Evolutionary conservation across 345 rosid genomes (phyloP).

Genomic region (Noccaea bulbosa): DNA sequence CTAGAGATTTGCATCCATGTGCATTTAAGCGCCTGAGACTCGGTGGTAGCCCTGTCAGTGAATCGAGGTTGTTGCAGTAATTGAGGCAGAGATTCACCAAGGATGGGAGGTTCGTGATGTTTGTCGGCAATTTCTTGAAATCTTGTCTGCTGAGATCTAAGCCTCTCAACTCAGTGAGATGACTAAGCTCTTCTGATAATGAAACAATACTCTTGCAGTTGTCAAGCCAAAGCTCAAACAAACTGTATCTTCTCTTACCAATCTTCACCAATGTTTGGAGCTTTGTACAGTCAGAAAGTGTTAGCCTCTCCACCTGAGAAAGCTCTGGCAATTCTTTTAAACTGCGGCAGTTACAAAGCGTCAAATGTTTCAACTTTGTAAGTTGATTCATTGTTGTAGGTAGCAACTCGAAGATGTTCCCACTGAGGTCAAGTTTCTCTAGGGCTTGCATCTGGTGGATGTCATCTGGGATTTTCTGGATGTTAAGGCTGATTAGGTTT

Average conservation of each 20-base stretch:
- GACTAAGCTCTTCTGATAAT: slow-evolving; percentile 2
- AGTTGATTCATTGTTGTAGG: slow-evolving; percentile 2
- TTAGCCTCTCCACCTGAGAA: background rate
- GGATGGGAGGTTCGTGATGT: background rate
- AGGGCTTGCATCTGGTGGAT: background rate
- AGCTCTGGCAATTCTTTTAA: background rate
- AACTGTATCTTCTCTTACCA: background rate
- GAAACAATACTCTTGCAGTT: background rate
- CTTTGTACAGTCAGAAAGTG: slow-evolving; percentile 8
- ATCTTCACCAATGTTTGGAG: slow-evolving; percentile 2
- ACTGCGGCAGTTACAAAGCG: background rate
- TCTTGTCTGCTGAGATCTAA: slow-evolving; percentile 12
- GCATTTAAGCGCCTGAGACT: background rate
- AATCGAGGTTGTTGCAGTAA: background rate
- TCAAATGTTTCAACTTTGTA: background rate
- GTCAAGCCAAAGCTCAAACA: slow-evolving; percentile 16
- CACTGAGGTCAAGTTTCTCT: slow-evolving; percentile 1
- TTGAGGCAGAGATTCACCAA: background rate
- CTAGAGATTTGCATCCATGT: background rate
- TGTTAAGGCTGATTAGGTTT: slow-evolving; percentile 5
- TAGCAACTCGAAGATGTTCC: background rate
- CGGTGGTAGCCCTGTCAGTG: background rate
- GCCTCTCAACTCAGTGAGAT: background rate
- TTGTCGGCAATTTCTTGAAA: background rate
- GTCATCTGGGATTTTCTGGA: background rate